Evolutionary conservation across 495 filamentous ascomycete genomes (phyloP), one percentile per base, ranked within the genome.

Genomic region (Penicillium samsonianum): DNA sequence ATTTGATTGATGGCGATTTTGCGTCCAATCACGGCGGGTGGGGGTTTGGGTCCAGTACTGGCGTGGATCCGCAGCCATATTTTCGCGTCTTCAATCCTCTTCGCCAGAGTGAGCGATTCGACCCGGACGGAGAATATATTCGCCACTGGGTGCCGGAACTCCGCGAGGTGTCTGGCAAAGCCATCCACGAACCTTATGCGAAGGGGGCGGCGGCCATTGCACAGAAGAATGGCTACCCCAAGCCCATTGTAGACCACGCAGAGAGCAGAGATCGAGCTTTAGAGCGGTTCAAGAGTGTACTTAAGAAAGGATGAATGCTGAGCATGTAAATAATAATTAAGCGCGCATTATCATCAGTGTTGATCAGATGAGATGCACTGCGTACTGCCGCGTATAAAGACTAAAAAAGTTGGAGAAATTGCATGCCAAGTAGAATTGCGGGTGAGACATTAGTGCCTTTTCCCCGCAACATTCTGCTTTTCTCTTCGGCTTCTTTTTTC

Each of bases 21-120:
- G 90, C 91, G 1, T 89, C 84, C 38, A 97, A 97, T 64, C 93
- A 93, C 64, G 90, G 92, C 22, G 92, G 92, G 0, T 96, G 92
- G 92, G 92, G 92, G 0, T 96, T 92, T 68, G 81, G 82, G 16
- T 84, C 87, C 0, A 85, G 81, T 11, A 89, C 90, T 1, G 92
- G 92, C 12, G 91, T 93, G 0, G 92, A 96, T 69, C 90, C 92
- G 2, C 91, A 96, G 73, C 91, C 92, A 0, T 96, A 93, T 64
- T 96, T 96, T 61, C 81, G 90, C 3, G 89, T 97, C 57, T 96
- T 97, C 70, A 97, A 96, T 67, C 92, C 92, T 5, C 62, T 88
- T 19, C 72, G 90, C 55, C 92, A 97, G 76, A 90, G 88, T 65
- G 90, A 93, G 79, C 91, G 87, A 73, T 96, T 80, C 53, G 83